Base-by-base conservation (phyloP, 1,284 basidiomycete genomes). In the Ustilago hordei region DNA sequence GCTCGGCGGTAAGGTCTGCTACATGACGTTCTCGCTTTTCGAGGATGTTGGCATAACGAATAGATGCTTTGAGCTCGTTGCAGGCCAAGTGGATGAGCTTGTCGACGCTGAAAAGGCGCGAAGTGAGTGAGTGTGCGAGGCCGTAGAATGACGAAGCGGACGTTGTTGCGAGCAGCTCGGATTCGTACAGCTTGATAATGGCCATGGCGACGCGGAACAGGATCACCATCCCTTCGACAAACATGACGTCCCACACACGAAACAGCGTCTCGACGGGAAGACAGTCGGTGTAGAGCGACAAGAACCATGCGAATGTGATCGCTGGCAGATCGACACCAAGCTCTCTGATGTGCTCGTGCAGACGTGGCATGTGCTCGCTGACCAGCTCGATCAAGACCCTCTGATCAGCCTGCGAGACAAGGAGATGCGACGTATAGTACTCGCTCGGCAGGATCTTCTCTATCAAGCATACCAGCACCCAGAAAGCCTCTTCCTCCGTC, bases 281-380 rank as follows among this genome's bases (percentile, higher is more conserved):
- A 86, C 95, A 97, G 82, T 98, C 95, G 0, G 96, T 98, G 84
- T 98, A 99, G 19, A 99, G 88, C 6, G 94, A 95, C 43, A 99
- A 88, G 88, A 98, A 98, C 96, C 96, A 99, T 3, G 95, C 95
- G 87, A 98, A 98, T 67, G 94, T 98, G 65, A 98, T 94, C 0
- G 95, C 95, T 1, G 93, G 92, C 5, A 99, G 89, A 84, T 99
- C 95, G 2, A 98, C 92, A 2, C 92, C 93, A 0, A 98, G 90
- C 17, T 91, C 89, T 4, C 88, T 89, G 28, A 99, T 89, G 82
- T 98, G 95, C 0, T 87, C 84, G 59, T 92, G 89, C 1, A 98
- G 87, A 83, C 91, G 91, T 0, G 96, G 96, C 23, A 92, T 88
- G 57, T 90, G 87, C 69, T 93, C 91, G 43, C 91, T 90, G 1